A percentile compares a stretch with the other conserved stretches of the same genome.
phyloP scores from a whole-genome alignment of 23 red algal species.

The Porphyridium purpureum region DNA sequence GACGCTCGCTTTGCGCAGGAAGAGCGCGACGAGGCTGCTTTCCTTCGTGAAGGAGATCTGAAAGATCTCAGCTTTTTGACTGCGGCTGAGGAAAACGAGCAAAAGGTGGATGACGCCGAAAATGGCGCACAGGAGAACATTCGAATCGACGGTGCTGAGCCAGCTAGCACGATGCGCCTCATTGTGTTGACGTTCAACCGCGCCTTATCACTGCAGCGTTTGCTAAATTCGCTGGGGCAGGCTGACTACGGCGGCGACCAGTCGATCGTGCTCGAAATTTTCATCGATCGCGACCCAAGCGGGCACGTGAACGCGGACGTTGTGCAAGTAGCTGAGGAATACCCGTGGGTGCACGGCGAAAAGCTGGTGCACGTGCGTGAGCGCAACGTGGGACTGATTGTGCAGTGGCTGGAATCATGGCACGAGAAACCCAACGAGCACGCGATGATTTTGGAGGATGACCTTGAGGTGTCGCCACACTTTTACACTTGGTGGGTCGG shows the following conservation, averaged over 20 bases:
- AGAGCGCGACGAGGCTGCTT: too few species aligned
- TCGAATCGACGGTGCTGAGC: too few species aligned
- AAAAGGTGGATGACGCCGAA: too few species aligned
- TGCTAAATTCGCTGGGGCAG: slow-evolving; percentile 19
- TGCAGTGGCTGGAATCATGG: slow-evolving; percentile 56
- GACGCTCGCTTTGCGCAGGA: too few species aligned
- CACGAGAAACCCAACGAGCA: slow-evolving; percentile 39
- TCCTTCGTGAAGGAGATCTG: too few species aligned
- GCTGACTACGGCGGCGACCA: slow-evolving; percentile 30
- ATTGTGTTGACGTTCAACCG: slow-evolving; percentile 59
- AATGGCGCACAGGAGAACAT: too few species aligned
- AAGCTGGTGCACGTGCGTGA: slow-evolving; percentile 32
- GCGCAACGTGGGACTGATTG: slow-evolving; percentile 29
- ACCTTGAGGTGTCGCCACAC: slow-evolving; percentile 43
- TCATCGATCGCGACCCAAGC: slow-evolving; percentile 28
- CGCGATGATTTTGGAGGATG: slow-evolving; percentile 48
- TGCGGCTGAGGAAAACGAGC: too few species aligned
- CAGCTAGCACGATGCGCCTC: too few species aligned
- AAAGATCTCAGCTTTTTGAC: too few species aligned
- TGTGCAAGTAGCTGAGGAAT: slow-evolving; percentile 7
- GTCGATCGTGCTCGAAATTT: slow-evolving; percentile 47
- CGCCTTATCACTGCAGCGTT: slow-evolving; percentile 10
- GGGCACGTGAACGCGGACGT: slow-evolving; percentile 15
- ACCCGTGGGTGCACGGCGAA: slow-evolving; percentile 26
- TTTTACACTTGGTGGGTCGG: slow-evolving; percentile 36